Evolutionary conservation across 2,329 filamentous ascomycete genomes (phyloP).

Genomic region (Ophiostoma ulmi): DNA sequence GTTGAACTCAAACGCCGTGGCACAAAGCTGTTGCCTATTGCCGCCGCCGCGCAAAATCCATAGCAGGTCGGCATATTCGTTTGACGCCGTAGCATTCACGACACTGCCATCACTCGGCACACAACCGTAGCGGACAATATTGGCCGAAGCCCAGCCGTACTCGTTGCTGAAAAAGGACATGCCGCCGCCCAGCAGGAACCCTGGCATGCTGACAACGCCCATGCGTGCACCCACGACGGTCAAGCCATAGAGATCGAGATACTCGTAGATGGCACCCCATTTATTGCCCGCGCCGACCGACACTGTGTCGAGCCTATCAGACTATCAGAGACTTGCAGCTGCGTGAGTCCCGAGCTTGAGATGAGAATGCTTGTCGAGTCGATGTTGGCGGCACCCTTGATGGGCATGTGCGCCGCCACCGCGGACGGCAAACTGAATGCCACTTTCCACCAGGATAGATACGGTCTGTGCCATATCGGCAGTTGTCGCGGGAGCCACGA

Average conservation of each 20-base stretch:
- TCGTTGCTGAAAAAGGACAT: not conserved
- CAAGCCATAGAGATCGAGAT: not conserved
- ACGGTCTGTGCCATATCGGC: not conserved
- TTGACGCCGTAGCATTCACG: not conserved
- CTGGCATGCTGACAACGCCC: not conserved
- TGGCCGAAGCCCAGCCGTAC: not conserved
- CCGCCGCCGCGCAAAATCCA: not conserved
- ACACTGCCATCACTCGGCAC: not conserved
- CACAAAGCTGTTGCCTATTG: not conserved
- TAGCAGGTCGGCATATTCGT: not conserved
- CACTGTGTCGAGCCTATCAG: not conserved
- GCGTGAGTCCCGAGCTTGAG: not conserved
- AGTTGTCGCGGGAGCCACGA: not conserved
- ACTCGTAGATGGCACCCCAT: not conserved
- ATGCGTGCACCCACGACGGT: not conserved
- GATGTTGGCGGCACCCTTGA: conserved; percentile 1
- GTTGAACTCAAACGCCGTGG: not conserved
- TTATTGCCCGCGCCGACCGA: not conserved
- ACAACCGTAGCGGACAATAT: not conserved
- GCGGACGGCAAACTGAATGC: not conserved
- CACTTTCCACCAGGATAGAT: not conserved
- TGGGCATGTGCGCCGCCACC: not conserved
- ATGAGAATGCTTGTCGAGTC: not conserved
- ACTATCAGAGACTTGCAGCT: not conserved
- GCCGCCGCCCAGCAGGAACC: not conserved